A percentile compares a stretch with the other conserved stretches of the same genome.
phyloP scores from a whole-genome alignment of 257 asterid species.

The Asclepias syriaca region DNA sequence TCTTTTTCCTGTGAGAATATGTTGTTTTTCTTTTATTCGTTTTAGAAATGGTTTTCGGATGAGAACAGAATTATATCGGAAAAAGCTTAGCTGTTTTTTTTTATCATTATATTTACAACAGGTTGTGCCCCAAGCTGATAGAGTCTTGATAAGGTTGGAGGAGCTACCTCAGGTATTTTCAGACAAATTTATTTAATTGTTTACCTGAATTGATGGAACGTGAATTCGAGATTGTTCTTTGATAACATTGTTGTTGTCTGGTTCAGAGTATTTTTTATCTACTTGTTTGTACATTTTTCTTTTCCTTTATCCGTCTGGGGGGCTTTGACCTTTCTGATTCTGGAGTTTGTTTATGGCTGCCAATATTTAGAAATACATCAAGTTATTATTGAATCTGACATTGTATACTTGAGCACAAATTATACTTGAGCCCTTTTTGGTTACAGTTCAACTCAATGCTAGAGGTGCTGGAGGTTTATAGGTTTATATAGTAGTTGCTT shows the following conservation, averaged over 20 bases:
- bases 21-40: no score
- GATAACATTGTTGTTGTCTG: background rate
- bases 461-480: background rate
- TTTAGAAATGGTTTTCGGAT: background rate
- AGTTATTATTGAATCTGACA: background rate
- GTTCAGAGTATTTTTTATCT: background rate
- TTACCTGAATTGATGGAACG: background rate
- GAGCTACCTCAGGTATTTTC: conserved; percentile 58
- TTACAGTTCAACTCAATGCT: background rate
- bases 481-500: background rate
- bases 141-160: conserved; percentile 79
- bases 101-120: conserved; percentile 7
- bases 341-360: background rate
- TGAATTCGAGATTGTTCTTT: background rate
- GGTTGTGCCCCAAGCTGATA: conserved; percentile 93
- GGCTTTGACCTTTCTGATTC: background rate
- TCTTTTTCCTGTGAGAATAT: background rate
- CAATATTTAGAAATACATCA: background rate
- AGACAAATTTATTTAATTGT: background rate
- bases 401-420: background rate
- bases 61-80: background rate
- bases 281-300: background rate
- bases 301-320: background rate
- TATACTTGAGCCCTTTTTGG: background rate
- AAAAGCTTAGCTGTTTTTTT: conserved; percentile 8